Evolutionary conservation across 2,329 filamentous ascomycete genomes (phyloP), one percentile per base, ranked within the genome.

Genomic region (Neofusicoccum sp.): DNA sequence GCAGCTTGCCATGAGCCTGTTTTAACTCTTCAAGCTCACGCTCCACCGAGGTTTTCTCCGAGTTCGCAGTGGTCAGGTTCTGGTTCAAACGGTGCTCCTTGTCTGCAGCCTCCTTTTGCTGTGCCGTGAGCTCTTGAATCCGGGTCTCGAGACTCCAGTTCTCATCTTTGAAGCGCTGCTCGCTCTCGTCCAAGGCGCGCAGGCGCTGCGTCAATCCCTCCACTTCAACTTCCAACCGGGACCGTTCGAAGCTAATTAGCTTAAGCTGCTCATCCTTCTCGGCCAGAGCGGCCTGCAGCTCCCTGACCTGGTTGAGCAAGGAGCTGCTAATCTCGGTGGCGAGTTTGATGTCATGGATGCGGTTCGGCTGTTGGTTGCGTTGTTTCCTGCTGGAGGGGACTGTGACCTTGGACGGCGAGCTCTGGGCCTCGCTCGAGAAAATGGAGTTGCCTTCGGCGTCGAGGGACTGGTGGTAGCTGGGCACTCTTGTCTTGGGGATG

Each of bases 271-370:
- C 93, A 65, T 99, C 95, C 66, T 91, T 90, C 76, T 98, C 92
- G 0, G 88, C 84, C 9, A 99, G 82, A 14, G 96, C 81, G 2
- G 87, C 84, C 74, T 99, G 95, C 59, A 99, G 78, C 71, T 95
- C 92, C 64, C 95, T 89, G 54, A 99, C 90, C 77, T 98, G 95
- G n/a, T 89, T 87, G 56, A 99, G 88, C 56, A 99, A 82, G 1
- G 92, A 96, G 5, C 91, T 96, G 71, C 92, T 97, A 69, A 99
- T 97, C 72, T 99, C 93, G 54, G 95, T 93, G n/a, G 93, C 95
- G 71, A 99, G 96, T 68, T 97, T 92, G 71, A 99, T 96, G 70
- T 99, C 95, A 72, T 98, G 92, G 11, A 96, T 88, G 56, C 93
- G 87, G 71, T 88, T 95, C 8, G 89, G 85, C 2, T 91, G 90